Evolutionary conservation across 2,329 filamentous ascomycete species (phyloP).

Genomic region (Pseudogymnoascus sp.): DNA sequence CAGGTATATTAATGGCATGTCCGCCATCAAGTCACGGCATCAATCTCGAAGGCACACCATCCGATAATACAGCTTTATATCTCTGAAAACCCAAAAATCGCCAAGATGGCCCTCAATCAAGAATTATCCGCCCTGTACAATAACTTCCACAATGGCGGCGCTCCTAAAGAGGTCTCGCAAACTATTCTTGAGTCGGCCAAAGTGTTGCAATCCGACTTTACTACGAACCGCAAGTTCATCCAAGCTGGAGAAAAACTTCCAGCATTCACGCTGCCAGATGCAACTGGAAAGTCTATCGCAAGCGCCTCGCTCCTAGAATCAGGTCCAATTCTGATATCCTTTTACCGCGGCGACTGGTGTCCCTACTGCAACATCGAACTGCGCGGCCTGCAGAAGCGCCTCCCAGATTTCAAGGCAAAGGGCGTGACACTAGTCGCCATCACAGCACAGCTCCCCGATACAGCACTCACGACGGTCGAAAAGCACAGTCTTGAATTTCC

Average conservation of each 20-base stretch:
- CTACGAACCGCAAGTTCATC: conserved; percentile 20
- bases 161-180: conserved; percentile 13
- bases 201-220: conserved; percentile 14
- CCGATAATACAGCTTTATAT: neutral
- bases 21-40: neutral
- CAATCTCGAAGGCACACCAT: neutral
- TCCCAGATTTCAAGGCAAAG: conserved; percentile 29
- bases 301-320: conserved; percentile 27
- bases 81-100: conserved; percentile 11
- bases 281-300: conserved; percentile 28
- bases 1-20: neutral
- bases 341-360: conserved; percentile 40
- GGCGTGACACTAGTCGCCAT: conserved; percentile 36
- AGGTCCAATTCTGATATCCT: conserved; percentile 34
- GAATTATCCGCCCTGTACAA: conserved; percentile 13
- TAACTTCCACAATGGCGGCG: conserved; percentile 14
- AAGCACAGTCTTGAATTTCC: conserved; percentile 35
- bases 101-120: conserved; percentile 16
- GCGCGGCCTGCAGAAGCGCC: conserved; percentile 29
- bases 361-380: conserved; percentile 38
- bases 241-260: conserved; percentile 30
- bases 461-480: conserved; percentile 30
- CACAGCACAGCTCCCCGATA: conserved; percentile 34
- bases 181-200: conserved; percentile 11
- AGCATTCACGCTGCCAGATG: conserved; percentile 29